Base-by-base conservation (phyloP, 352 stramenopile species). In the Elongisporangium anandrum region DNA sequence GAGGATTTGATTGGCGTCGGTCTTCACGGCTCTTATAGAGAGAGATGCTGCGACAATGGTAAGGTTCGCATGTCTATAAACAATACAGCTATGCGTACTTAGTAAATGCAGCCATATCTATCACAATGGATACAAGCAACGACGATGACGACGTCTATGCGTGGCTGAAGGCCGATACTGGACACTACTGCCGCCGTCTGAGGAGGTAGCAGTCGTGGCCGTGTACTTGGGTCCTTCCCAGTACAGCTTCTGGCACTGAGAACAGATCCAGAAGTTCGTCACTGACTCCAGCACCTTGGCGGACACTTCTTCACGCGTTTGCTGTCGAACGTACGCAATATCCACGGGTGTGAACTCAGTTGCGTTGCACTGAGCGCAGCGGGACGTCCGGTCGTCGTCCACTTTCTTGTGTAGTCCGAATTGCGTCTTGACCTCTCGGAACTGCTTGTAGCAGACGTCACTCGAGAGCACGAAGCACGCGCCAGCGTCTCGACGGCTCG, bases 171-270 rank as follows among this genome's bases (percentile, higher is more conserved):
- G 64, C 8, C 57, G 57, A 41, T 75, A 75, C 17, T 63, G 49
- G 21, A 72, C 68, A 48, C 47, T 38, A 16, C 60, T 60, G 29
- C 4, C 51, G 8, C 55, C 41, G 21, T 53, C 17, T 20, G 16
- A 15, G 20, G 49, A 49, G 24, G 17, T 63, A 38, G 50, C 50
- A 70, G 67, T 67, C 0, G 68, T 56, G 45, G 70, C 73, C 21
- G 72, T 75, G 65, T 88, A 91, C 67, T 93, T 93, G 47, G 79
- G 77, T 15, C 79, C 81, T 61, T 84, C 77, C 83, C 83, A 91
- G 65, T 86, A 93, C 51, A 91, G 63, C 49, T 87, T 75, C 50
- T 74, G 51, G 63, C 83, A 93, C 26, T 60, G 60, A 0, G 69
- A 38, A 60, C 83, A 91, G 29, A 67, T 72, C 70, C 75, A 91